Evolutionary conservation across 176 grass and related monocot species (phyloP), one percentile per base, ranked within the genome.

Genomic region (Oryza nivara): DNA sequence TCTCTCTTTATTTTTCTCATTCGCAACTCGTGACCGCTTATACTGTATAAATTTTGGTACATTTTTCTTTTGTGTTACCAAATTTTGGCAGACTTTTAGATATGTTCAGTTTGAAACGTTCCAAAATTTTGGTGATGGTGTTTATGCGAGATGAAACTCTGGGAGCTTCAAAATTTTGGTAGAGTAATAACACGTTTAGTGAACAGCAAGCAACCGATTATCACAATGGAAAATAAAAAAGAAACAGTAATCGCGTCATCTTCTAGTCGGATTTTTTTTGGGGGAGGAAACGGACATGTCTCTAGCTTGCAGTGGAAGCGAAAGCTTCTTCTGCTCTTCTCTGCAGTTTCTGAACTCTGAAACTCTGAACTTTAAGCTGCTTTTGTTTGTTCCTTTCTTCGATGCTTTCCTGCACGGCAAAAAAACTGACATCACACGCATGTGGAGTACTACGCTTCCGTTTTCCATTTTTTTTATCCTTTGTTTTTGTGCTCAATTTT

Each of bases 301-400:
- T 45, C 10, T 89, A 11, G 79, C 83, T 73, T 78, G 79, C 83
- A 6, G 11, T 6, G 83, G 79, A 82, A 67, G 83, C 83, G 83
- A 78, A 5, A 11, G 51, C 51, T 56, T 56, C 51, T 56, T 56
- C 51, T 56, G 51, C 47, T 49, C 47, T 15, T 9, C 47, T 49
- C 47, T 60, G 58, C 58, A 63, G 58, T 63, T 63, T 63, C 58
- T 63, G 58, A 63, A 63, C 16, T 44, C 43, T 44, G 43, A 17
- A 17, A 16, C 13, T 63, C 58, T 63, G 58, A 63, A 32, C 19
- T 35, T 63, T 25, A 83, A 68, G 73, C n/a, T 38, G 6, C 82
- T 84, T 75, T 84, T 36, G 60, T 75, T 84, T 36, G 60, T 36
- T 16, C 41, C 60, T 51, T 26, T 17, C 30, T 41, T 41, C 8